Conservation (phyloP, 352 stramenopile species). For the Phytopythium delawarense region DNA sequence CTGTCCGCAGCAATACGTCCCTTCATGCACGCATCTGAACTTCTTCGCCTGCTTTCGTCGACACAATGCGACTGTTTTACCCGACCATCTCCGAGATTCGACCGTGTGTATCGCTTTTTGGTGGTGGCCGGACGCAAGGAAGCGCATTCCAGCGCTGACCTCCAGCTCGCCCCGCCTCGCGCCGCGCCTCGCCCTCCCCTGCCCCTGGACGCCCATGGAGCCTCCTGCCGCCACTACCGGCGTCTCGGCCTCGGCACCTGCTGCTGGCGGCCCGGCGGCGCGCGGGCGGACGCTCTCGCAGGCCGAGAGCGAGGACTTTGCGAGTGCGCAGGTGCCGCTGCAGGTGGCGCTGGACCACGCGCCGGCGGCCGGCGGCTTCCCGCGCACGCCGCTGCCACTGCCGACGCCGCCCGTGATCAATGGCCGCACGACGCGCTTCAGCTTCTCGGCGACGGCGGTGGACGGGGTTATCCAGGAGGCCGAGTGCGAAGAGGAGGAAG, state of each 20-base stretch:
- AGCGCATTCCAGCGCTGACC: neutral
- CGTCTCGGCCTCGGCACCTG: neutral
- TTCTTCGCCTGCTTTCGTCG: neutral
- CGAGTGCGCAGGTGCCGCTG: slow-evolving; percentile 30
- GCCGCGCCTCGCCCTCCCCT: neutral
- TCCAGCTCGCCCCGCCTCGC: neutral
- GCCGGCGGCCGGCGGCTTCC: neutral
- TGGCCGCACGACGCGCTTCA: slow-evolving; percentile 19
- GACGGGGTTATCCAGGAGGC: slow-evolving; percentile 12
- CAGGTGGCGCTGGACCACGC: slow-evolving; percentile 16
- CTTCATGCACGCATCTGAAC: neutral
- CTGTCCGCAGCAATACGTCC: neutral
- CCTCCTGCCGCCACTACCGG: neutral
- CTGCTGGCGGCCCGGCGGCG: neutral
- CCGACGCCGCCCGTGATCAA: slow-evolving; percentile 9
- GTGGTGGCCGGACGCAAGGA: slow-evolving; percentile 1
- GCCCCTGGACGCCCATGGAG: neutral
- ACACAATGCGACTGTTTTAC: neutral
- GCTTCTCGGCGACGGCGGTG: slow-evolving; percentile 14
- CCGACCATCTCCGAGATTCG: neutral
- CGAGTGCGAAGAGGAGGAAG: slow-evolving; percentile 19
- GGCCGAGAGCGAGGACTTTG: slow-evolving; percentile 67
- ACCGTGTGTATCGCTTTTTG: slow-evolving; percentile 1
- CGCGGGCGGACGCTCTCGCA: slow-evolving; percentile 37
- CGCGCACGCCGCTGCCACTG: slow-evolving; percentile 5